Conservation (phyloP, 2,329 filamentous ascomycete species). For the Raffaelea arxii region DNA sequence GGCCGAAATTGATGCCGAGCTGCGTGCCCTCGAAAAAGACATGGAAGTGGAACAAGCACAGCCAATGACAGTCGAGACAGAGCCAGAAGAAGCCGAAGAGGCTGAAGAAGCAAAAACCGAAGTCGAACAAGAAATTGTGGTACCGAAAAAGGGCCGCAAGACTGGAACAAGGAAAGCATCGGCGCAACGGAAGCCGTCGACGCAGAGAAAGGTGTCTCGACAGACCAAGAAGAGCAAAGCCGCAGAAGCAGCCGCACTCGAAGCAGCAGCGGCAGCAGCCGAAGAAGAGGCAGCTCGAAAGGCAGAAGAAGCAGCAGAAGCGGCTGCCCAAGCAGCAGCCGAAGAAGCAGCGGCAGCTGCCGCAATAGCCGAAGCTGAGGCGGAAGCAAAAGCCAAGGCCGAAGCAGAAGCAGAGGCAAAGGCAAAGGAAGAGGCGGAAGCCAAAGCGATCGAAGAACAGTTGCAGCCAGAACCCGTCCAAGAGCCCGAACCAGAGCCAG, state of each 20-base stretch:
- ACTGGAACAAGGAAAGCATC: conserved; percentile 33
- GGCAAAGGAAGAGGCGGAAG: neutral
- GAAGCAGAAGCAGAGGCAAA: neutral
- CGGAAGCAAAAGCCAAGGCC: neutral
- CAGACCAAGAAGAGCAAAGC: conserved; percentile 18
- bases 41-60: conserved; percentile 24
- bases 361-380: neutral
- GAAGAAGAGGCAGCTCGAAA: neutral
- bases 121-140: conserved; percentile 25
- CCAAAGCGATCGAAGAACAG: neutral
- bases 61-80: neutral
- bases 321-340: neutral
- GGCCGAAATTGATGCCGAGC: conserved; percentile 39
- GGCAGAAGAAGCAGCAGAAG: neutral
- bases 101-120: conserved; percentile 15
- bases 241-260: conserved; percentile 1
- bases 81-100: neutral
- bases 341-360: neutral
- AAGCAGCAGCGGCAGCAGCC: neutral
- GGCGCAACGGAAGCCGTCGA: too few relatives aligned
- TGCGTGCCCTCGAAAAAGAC: conserved; percentile 37
- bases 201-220: conserved; percentile 32
- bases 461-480: neutral
- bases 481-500: conserved; percentile 5
- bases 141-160: conserved; percentile 47